A percentile compares a stretch with the other conserved stretches of the same genome.
phyloP scores from a whole-genome alignment of 2,329 filamentous ascomycete species.

The Tolypocladium tropicale region DNA sequence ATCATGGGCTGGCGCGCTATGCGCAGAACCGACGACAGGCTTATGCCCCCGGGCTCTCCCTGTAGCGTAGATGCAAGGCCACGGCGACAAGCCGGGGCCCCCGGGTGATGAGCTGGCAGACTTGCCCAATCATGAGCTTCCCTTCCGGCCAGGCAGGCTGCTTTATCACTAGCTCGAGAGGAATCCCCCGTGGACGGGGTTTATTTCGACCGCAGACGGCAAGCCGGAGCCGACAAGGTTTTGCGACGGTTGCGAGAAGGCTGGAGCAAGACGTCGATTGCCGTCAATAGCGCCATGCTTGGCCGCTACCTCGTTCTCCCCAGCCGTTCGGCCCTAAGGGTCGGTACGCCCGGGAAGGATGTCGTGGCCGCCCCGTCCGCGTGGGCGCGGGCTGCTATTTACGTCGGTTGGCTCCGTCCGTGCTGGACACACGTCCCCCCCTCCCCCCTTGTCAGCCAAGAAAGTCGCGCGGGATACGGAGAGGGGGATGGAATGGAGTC shows the following conservation, averaged over 20 bases:
- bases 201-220: not conserved
- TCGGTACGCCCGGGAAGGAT: not conserved
- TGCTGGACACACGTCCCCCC: too few relatives aligned
- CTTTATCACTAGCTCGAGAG: not conserved
- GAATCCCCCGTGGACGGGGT: not conserved
- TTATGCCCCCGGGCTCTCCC: not conserved
- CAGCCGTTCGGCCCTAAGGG: not conserved
- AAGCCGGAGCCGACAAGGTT: not conserved
- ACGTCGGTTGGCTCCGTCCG: too few relatives aligned
- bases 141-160: not conserved
- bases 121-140: not conserved
- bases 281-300: not conserved
- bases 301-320: not conserved
- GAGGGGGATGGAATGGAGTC: not conserved
- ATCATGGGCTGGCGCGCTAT: not conserved
- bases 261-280: not conserved
- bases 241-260: not conserved
- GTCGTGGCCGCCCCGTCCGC: not conserved
- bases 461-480: not conserved
- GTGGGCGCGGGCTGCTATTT: not conserved
- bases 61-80: not conserved
- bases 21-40: not conserved
- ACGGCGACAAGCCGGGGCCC: not conserved
- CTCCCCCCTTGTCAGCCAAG: not conserved
- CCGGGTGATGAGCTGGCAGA: not conserved